Conservation (phyloP, 305 asterid species). For the Solanum chacoense region DNA sequence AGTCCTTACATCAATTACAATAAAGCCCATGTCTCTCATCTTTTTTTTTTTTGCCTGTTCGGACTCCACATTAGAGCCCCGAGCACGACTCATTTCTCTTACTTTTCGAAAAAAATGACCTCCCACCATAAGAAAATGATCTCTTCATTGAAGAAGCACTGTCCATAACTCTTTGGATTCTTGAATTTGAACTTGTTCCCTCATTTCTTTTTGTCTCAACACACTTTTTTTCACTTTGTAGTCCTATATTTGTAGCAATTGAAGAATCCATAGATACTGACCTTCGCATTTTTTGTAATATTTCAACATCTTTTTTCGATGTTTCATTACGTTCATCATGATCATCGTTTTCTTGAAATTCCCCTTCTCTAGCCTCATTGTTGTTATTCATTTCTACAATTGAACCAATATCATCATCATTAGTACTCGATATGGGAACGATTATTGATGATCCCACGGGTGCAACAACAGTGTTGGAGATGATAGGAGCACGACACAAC, state of each 20-base stretch:
- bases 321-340: neutral
- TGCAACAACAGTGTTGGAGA: neutral
- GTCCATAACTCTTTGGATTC: neutral
- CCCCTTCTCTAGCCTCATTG: neutral
- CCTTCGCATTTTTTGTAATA: neutral
- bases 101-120: neutral
- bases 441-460: neutral
- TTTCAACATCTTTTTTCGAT: neutral
- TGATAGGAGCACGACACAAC: slow-evolving; percentile 4
- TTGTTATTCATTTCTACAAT: neutral
- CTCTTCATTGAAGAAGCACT: neutral
- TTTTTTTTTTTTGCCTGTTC: neutral
- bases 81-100: neutral
- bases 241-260: neutral
- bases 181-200: neutral
- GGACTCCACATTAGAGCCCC: neutral
- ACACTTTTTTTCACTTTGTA: neutral
- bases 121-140: neutral
- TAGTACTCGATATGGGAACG: neutral
- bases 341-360: neutral
- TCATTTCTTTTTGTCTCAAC: neutral
- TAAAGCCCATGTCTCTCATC: neutral
- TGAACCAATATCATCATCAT: neutral
- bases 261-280: slow-evolving; percentile 1
- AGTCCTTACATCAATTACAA: neutral